phyloP scores from a whole-genome alignment of 805 yeast genomes.

The Monosporozyma unispora region DNA sequence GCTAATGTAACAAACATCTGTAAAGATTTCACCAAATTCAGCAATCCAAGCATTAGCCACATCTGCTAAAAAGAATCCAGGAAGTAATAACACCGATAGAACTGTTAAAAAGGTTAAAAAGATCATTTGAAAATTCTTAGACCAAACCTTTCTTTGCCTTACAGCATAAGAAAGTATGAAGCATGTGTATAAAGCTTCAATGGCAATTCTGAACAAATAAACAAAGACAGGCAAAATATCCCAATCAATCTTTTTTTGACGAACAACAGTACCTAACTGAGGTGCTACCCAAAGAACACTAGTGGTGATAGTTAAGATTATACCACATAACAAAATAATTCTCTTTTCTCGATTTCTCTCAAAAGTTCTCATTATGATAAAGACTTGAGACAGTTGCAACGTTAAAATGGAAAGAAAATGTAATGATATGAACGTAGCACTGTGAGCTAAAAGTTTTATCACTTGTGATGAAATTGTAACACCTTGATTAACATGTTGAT shows the following conservation, averaged over 20 bases:
- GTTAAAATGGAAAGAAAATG: slow-evolving; percentile 51
- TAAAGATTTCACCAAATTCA: slow-evolving; percentile 63
- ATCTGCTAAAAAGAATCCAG: slow-evolving; percentile 68
- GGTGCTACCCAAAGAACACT: slow-evolving; percentile 67
- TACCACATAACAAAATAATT: slow-evolving; percentile 50
- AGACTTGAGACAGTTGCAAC: slow-evolving; percentile 61
- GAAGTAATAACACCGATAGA: slow-evolving; percentile 48
- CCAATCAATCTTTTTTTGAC: slow-evolving; percentile 28
- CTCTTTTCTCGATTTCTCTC: slow-evolving; percentile 61
- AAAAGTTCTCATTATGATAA: slow-evolving; percentile 58
- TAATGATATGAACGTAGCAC: slow-evolving; percentile 41
- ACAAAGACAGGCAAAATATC: slow-evolving; percentile 65
- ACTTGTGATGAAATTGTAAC: slow-evolving; percentile 21
- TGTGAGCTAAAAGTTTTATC: slow-evolving; percentile 33
- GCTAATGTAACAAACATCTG: slow-evolving; percentile 60
- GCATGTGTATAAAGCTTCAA: slow-evolving; percentile 59
- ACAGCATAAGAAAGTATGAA: slow-evolving; percentile 48
- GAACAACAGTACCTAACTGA: slow-evolving; percentile 11
- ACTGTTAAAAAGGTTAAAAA: slow-evolving; percentile 49
- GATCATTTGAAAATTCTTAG: slow-evolving; percentile 38
- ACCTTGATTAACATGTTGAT: slow-evolving; percentile 37
- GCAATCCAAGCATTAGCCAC: slow-evolving; percentile 68
- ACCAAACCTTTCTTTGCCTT: slow-evolving; percentile 43
- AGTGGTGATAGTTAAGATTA: slow-evolving; percentile 41
- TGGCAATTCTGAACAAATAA: slow-evolving; percentile 62